These are phyloP conservation scores for Suillus fuscotomentosus DNA, from an alignment of 768 basidiomycete species.

Conservation along the genomic window DNA sequence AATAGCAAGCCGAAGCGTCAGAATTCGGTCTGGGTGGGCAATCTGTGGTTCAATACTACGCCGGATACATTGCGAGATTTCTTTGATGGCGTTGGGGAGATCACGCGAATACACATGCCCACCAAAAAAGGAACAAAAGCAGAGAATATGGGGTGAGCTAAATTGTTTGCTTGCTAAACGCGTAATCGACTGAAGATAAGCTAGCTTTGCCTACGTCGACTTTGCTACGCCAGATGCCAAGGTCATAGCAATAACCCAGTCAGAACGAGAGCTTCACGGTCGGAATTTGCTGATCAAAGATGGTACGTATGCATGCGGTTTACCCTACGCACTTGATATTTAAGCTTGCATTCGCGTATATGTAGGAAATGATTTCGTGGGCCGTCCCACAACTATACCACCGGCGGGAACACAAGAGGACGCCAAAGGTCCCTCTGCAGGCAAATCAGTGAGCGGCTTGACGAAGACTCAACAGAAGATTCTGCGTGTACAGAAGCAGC, in stretches of 20 bases:
- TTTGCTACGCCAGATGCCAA: conserved; percentile 80
- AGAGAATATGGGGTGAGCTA: conserved; percentile 78
- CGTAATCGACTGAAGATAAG: background rate
- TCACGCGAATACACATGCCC: conserved; percentile 86
- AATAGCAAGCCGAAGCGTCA: conserved; percentile 51
- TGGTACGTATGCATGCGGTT: conserved; percentile 44
- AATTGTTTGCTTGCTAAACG: conserved; percentile 6
- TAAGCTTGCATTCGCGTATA: background rate
- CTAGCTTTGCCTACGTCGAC: conserved; percentile 95
- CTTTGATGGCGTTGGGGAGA: conserved; percentile 69
- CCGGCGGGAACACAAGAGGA: conserved; percentile 32
- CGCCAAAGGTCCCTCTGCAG: conserved; percentile 27
- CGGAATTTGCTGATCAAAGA: conserved; percentile 92
- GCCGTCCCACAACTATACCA: conserved; percentile 54
- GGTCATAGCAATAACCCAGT: conserved; percentile 68
- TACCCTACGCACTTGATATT: conserved; percentile 8
- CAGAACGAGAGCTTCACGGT: conserved; percentile 82
- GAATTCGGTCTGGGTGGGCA: conserved; percentile 95
- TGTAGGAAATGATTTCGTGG: conserved; percentile 71
- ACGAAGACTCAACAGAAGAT: conserved; percentile 80
- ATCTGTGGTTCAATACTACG: conserved; percentile 88
- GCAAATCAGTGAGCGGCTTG: conserved; percentile 31
- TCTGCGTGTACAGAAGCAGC: conserved; percentile 74
- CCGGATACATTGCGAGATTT: conserved; percentile 66
- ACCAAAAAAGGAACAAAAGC: conserved; percentile 59